A percentile compares a stretch with the other conserved stretches of the same genome.
Evolutionary conservation across 306 rosid species (phyloP).

Genomic region (Fragaria ananassa): DNA sequence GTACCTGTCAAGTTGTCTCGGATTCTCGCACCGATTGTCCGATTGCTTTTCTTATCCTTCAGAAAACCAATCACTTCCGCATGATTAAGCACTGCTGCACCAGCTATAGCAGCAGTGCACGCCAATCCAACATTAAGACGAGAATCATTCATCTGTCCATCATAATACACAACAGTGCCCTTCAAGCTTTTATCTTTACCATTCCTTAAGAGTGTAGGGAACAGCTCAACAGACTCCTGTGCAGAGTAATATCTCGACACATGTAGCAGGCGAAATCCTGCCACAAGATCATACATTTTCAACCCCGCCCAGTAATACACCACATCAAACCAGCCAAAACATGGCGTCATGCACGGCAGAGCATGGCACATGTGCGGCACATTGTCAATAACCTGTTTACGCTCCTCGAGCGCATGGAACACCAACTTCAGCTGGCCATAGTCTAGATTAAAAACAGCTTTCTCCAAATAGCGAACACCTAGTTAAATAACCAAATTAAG

Average conservation of each 20-base stretch:
- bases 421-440: conserved; percentile 93
- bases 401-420: conserved; percentile 95
- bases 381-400: conserved; percentile 85
- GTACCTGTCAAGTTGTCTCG: conserved; percentile 85
- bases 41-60: conserved; percentile 67
- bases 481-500: conserved; percentile 18
- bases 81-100: conserved; percentile 97
- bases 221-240: conserved; percentile 78
- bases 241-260: conserved; percentile 91
- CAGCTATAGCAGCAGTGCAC: conserved; percentile 91
- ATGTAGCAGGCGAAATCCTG: conserved; percentile 77
- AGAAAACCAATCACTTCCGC: conserved; percentile 80
- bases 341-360: conserved; percentile 98
- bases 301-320: conserved; percentile 90
- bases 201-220: conserved; percentile 82
- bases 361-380: conserved; percentile 98
- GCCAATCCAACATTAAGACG: conserved; percentile 93
- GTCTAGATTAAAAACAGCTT: conserved; percentile 90
- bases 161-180: conserved; percentile 96
- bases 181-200: conserved; percentile 61
- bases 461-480: conserved; percentile 99
- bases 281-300: conserved; percentile 95
- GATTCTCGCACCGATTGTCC: conserved; percentile 80
- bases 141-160: conserved; percentile 98
- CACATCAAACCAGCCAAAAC: conserved; percentile 90